Evolutionary conservation across 1,139 yeast species (phyloP).

Genomic region (Taphrina pruni): DNA sequence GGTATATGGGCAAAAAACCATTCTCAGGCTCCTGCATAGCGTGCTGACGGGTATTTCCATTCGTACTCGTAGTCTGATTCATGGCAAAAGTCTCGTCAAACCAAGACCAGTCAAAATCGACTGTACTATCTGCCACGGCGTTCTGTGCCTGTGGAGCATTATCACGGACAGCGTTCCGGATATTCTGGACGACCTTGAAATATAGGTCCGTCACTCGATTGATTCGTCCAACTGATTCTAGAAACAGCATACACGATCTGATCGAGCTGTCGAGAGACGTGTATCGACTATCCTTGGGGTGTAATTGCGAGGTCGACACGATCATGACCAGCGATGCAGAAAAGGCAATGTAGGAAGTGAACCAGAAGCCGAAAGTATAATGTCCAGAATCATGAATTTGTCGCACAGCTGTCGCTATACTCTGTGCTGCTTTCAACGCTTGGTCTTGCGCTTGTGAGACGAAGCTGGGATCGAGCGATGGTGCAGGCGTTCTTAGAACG

Average conservation of each 20-base stretch:
- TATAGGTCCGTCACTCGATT: constrained; percentile 6
- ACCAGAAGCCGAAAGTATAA: constrained; percentile 13
- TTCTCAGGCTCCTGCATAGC: background rate
- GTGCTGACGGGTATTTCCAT: background rate
- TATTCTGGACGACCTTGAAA: constrained; percentile 8
- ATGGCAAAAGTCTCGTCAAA: constrained; percentile 6
- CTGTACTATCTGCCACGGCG: background rate
- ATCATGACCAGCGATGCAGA: constrained; percentile 10
- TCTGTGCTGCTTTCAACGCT: constrained; percentile 11
- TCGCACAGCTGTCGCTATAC: constrained; percentile 9
- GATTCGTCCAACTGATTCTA: constrained; percentile 9
- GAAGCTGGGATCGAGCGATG: background rate
- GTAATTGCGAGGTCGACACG: constrained; percentile 8
- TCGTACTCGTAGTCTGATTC: background rate
- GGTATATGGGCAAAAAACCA: background rate
- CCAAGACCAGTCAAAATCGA: constrained; percentile 18
- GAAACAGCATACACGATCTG: constrained; percentile 2
- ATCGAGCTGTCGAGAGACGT: constrained; percentile 5
- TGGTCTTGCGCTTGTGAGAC: constrained; percentile 2
- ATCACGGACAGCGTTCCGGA: constrained; percentile 9
- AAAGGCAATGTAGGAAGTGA: constrained; percentile 10
- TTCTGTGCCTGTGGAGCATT: constrained; percentile 1
- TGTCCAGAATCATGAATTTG: constrained; percentile 13
- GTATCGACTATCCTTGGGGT: background rate
- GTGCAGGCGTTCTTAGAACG: background rate